These are phyloP conservation scores for Paralagenidium karlingii DNA, from an alignment of 352 stramenopile genomes.

Conservation along the genomic window DNA sequence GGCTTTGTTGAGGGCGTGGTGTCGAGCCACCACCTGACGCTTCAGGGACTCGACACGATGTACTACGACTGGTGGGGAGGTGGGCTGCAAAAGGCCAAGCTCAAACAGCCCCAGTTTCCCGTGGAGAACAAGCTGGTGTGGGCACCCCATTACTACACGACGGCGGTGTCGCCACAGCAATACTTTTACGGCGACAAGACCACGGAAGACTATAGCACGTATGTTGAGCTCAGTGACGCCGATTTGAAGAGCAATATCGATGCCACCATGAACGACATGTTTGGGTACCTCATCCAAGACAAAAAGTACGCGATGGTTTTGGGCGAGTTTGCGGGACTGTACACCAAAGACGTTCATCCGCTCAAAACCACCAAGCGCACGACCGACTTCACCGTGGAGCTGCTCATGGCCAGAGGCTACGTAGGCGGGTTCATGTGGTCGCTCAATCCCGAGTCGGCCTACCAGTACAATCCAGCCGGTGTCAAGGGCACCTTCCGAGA, in stretches of 20 bases:
- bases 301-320: conserved; percentile 39
- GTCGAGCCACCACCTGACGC: conserved; percentile 20
- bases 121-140: conserved; percentile 70
- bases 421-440: conserved; percentile 75
- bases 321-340: conserved; percentile 61
- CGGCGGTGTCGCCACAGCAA: conserved; percentile 44
- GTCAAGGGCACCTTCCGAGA: conserved; percentile 45
- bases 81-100: conserved; percentile 42
- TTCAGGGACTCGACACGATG: conserved; percentile 24
- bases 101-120: conserved; percentile 27
- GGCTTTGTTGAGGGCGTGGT: conserved; percentile 70
- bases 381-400: conserved; percentile 54
- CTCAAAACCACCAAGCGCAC: conserved; percentile 59
- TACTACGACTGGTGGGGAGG: conserved; percentile 81
- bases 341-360: conserved; percentile 50
- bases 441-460: conserved; percentile 64
- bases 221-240: conserved; percentile 36
- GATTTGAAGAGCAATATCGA: conserved; percentile 26
- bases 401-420: conserved; percentile 49
- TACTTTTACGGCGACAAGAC: conserved; percentile 67
- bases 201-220: conserved; percentile 26
- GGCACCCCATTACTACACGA: conserved; percentile 74
- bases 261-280: conserved; percentile 65
- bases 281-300: conserved; percentile 47
- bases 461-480: conserved; percentile 62